A percentile compares a stretch with the other conserved stretches of the same genome.
Conservation (phyloP, 2,329 filamentous ascomycete species). For the Ophidiomyces ophidiicola region DNA sequence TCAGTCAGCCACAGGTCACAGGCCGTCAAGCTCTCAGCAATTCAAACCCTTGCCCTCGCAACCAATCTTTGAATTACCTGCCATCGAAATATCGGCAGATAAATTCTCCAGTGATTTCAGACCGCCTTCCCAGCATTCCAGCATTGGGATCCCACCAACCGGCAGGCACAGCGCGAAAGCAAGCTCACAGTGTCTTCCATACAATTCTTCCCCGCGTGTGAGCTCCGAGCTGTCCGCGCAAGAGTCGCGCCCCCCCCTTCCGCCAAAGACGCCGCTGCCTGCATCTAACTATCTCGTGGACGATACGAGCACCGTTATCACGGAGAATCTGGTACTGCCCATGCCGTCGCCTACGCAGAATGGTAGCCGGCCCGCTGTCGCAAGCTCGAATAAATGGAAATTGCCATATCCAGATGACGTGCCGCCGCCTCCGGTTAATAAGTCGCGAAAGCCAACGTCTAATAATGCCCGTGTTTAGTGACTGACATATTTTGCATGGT, state of each 20-base stretch:
- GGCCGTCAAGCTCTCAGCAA: conserved; percentile 23
- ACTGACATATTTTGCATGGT: neutral
- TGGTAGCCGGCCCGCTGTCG: conserved; percentile 16
- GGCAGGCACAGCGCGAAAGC: conserved; percentile 30
- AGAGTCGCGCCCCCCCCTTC: conserved; percentile 51
- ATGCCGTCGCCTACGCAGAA: conserved; percentile 30
- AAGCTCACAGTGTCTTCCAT: conserved; percentile 19
- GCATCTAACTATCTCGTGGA: conserved; percentile 20
- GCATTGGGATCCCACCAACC: conserved; percentile 20
- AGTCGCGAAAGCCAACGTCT: conserved; percentile 65
- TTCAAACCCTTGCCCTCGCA: conserved; percentile 29
- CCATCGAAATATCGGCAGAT: conserved; percentile 50
- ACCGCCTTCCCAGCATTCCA: conserved; percentile 20
- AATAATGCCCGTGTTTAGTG: conserved; percentile 33
- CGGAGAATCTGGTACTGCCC: conserved; percentile 11
- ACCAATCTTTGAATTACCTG: conserved; percentile 26
- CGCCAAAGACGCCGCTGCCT: conserved; percentile 68
- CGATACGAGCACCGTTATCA: conserved; percentile 16
- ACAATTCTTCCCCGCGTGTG: conserved; percentile 24
- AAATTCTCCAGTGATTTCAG: conserved; percentile 18
- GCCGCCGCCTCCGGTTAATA: conserved; percentile 71
- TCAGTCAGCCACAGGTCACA: conserved; percentile 24
- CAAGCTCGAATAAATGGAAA: conserved; percentile 15
- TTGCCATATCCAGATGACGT: conserved; percentile 75
- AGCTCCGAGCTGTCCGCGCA: conserved; percentile 26